Conservation (phyloP, 176 grass and related monocot species). For the Bothriochloa decipiens region DNA sequence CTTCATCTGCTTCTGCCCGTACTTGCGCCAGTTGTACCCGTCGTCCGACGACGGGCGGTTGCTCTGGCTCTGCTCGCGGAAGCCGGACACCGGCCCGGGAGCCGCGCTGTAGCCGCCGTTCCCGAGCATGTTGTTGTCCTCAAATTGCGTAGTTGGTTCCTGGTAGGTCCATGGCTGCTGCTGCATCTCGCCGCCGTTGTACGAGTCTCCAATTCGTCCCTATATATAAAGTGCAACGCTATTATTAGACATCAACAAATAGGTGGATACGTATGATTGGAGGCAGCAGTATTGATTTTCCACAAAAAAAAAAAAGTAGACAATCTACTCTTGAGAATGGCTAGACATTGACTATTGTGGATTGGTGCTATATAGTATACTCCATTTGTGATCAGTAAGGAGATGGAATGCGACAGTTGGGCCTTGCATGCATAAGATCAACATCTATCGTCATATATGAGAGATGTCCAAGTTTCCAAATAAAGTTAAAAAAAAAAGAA, state of each 20-base stretch:
- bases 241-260: background rate
- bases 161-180: slow-evolving; percentile 59
- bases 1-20: slow-evolving; percentile 96
- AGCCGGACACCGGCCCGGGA: background rate
- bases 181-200: slow-evolving; percentile 35
- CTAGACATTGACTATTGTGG: background rate
- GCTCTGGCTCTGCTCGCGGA: slow-evolving; percentile 55
- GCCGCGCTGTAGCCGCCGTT: slow-evolving; percentile 5
- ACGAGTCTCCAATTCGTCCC: slow-evolving; percentile 28
- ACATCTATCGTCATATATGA: background rate
- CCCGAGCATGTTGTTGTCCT: background rate
- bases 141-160: slow-evolving; percentile 35
- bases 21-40: slow-evolving; percentile 98
- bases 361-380: background rate
- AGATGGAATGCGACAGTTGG: background rate
- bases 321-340: background rate
- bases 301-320: background rate
- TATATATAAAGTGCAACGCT: slow-evolving; percentile 23
- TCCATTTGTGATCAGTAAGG: background rate
- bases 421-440: background rate
- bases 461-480: background rate
- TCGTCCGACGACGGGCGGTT: slow-evolving; percentile 63
- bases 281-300: background rate
- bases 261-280: background rate
- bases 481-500: background rate